These are phyloP conservation scores for Pseudophaeomoniella oleicola DNA, from an alignment of 2,329 filamentous ascomycete genomes.

Conservation along the genomic window DNA sequence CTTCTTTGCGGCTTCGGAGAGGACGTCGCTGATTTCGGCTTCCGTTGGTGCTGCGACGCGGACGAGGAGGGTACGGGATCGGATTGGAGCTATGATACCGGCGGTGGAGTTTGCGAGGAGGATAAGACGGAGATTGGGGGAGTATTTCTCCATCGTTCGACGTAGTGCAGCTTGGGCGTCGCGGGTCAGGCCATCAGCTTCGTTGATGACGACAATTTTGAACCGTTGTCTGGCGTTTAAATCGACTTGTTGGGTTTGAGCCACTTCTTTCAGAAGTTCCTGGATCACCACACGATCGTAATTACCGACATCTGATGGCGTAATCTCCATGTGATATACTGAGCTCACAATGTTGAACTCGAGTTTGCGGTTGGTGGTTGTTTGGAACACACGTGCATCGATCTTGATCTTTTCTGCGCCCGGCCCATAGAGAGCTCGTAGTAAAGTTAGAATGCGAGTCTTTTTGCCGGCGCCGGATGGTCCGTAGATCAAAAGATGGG, in stretches of 20 bases:
- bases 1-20: constrained; percentile 56
- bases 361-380: constrained; percentile 78
- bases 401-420: constrained; percentile 99
- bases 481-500: constrained; percentile 91
- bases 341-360: constrained; percentile 99
- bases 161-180: constrained; percentile 92
- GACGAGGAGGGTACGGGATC: constrained; percentile 79
- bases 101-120: constrained; percentile 89
- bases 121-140: constrained; percentile 82
- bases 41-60: constrained; percentile 81
- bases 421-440: constrained; percentile 88
- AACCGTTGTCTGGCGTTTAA: constrained; percentile 78
- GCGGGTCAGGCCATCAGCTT: constrained; percentile 83
- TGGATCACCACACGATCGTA: constrained; percentile 95
- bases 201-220: constrained; percentile 98
- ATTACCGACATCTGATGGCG: constrained; percentile 87
- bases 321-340: constrained; percentile 96
- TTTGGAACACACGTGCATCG: constrained; percentile 92
- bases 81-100: constrained; percentile 97
- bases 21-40: constrained; percentile 65
- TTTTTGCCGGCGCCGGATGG: constrained; percentile 96
- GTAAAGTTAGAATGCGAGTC: constrained; percentile 84
- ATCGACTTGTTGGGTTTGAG: constrained; percentile 98
- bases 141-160: constrained; percentile 98
- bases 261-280: constrained; percentile 91